phyloP scores from a whole-genome alignment of 148 eudicot species.

The Amaranthus hypochondriacus region DNA sequence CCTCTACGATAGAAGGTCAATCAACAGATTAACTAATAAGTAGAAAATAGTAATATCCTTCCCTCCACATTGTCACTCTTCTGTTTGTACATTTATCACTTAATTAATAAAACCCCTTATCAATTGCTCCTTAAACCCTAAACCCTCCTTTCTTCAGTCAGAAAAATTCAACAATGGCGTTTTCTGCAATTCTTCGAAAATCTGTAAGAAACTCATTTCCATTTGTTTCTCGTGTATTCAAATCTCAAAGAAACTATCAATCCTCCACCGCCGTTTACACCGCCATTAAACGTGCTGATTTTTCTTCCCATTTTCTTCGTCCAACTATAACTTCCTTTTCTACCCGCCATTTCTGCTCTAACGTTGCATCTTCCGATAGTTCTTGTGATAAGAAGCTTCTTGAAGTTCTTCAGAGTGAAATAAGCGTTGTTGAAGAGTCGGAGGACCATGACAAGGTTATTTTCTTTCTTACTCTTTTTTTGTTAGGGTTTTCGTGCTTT shows the following conservation, averaged over 20 bases:
- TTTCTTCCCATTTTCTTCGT: conserved; percentile 28
- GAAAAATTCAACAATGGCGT: conserved; percentile 42
- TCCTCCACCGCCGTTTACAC: conserved; percentile 31
- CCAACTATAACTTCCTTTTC: conserved; percentile 16
- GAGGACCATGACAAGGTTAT: conserved; percentile 35
- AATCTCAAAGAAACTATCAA: conserved; percentile 34
- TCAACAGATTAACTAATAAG: too few relatives aligned
- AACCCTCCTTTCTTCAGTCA: neutral
- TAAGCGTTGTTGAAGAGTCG: conserved; percentile 46
- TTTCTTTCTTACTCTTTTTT: conserved; percentile 1
- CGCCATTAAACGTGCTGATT: conserved; percentile 27
- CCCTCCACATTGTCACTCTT: too few relatives aligned
- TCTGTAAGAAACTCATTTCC: conserved; percentile 42
- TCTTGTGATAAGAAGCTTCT: conserved; percentile 43
- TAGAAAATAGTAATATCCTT: too few relatives aligned
- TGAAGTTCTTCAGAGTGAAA: conserved; percentile 46
- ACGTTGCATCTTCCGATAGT: neutral
- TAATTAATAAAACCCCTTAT: too few relatives aligned
- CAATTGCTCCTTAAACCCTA: conserved; percentile 16
- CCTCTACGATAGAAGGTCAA: too few relatives aligned
- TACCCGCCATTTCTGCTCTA: conserved; percentile 22
- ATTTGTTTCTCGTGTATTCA: conserved; percentile 33
- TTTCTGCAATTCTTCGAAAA: conserved; percentile 39
- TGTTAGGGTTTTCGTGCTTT: neutral
- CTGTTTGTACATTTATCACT: too few relatives aligned